Evolutionary conservation across 176 grass and related monocot genomes (phyloP).

Genomic region (Lolium perenne): DNA sequence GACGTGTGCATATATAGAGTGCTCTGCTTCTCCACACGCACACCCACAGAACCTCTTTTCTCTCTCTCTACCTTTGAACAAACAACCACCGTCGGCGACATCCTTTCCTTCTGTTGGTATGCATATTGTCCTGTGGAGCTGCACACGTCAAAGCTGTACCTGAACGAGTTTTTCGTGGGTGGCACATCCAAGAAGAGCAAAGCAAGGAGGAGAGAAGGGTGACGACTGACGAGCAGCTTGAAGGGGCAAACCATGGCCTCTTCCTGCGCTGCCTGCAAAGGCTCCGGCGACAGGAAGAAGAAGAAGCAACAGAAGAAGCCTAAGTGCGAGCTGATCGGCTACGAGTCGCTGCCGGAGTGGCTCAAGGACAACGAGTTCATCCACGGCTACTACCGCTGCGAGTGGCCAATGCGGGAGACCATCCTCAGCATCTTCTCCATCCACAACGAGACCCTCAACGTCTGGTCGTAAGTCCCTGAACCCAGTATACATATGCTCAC

Average conservation of each 20-base stretch:
- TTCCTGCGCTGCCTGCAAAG: conserved; percentile 19
- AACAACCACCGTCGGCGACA: conserved; percentile 41
- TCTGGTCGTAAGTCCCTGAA: conserved; percentile 71
- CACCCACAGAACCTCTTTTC: conserved; percentile 4
- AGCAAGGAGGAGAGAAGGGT: conserved; percentile 13
- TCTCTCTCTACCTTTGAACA: neutral
- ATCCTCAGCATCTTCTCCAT: conserved; percentile 84
- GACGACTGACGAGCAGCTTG: conserved; percentile 43
- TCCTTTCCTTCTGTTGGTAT: conserved; percentile 13
- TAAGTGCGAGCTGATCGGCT: conserved; percentile 59
- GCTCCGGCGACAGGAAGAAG: neutral
- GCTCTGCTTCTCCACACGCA: neutral
- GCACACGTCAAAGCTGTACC: neutral
- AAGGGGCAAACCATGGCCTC: conserved; percentile 51
- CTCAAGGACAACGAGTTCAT: conserved; percentile 94
- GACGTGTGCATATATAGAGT: neutral
- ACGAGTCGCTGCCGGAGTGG: conserved; percentile 65
- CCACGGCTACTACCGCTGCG: conserved; percentile 66
- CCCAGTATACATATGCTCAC: neutral
- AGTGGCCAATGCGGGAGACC: conserved; percentile 86
- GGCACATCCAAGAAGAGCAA: neutral
- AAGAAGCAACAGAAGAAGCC: neutral
- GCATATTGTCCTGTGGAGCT: conserved; percentile 24
- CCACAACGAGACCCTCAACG: conserved; percentile 92
- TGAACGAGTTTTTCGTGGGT: neutral